These are phyloP conservation scores for Globisporangium mamillatum DNA, from an alignment of 352 stramenopile genomes.

Conservation along the genomic window DNA sequence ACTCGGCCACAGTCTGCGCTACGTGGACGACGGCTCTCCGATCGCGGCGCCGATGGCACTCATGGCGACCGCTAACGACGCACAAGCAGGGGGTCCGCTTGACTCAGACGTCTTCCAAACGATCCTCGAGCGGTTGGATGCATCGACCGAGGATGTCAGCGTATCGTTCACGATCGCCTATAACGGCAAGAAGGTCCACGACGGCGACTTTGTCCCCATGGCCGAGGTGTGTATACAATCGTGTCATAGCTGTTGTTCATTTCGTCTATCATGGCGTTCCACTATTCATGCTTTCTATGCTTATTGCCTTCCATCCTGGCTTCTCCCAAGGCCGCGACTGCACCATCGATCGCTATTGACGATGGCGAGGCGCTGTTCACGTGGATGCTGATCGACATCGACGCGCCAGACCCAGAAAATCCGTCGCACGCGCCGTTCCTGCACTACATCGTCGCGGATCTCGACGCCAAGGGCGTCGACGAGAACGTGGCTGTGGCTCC, in stretches of 20 bases:
- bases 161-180: conserved; percentile 30
- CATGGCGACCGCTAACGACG: background rate
- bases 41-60: background rate
- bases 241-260: background rate
- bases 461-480: background rate
- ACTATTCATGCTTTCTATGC: background rate
- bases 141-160: background rate
- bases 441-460: conserved; percentile 56
- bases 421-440: conserved; percentile 65
- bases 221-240: conserved; percentile 20
- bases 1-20: conserved; percentile 18
- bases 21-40: conserved; percentile 3
- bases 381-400: conserved; percentile 67
- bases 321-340: conserved; percentile 7
- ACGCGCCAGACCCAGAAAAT: conserved; percentile 49
- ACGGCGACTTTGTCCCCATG: conserved; percentile 36
- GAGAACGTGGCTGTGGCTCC: background rate
- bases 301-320: background rate
- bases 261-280: background rate
- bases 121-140: conserved; percentile 17
- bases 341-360: conserved; percentile 32
- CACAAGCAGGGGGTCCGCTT: conserved; percentile 2
- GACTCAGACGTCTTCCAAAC: conserved; percentile 7
- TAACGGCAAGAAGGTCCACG: conserved; percentile 16
- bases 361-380: conserved; percentile 38